Percentiles rank a stretch among this genome's conserved stretches.
These are phyloP conservation scores for Zymoseptoria tritici DNA, from an alignment of 2,329 filamentous ascomycete species.

Conservation along the genomic window DNA sequence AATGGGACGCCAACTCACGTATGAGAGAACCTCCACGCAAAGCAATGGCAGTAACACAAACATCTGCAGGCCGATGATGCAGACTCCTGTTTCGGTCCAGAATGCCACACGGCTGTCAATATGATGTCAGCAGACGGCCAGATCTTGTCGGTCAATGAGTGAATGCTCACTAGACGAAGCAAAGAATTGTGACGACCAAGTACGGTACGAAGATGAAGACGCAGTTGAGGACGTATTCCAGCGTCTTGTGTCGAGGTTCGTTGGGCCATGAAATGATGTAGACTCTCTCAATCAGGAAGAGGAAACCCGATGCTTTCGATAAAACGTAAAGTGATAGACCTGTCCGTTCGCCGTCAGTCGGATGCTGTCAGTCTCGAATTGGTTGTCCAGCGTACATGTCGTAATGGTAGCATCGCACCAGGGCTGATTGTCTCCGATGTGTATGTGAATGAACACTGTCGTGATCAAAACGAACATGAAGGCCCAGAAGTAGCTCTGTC, in stretches of 20 bases:
- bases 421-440: slow-evolving; percentile 1
- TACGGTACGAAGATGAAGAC: slow-evolving; percentile 13
- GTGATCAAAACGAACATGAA: slow-evolving; percentile 17
- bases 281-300: slow-evolving; percentile 17
- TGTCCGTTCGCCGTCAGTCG: neutral
- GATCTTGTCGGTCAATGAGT: neutral
- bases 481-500: slow-evolving; percentile 11
- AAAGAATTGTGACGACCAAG: slow-evolving; percentile 5
- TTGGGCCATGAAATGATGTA: slow-evolving; percentile 19
- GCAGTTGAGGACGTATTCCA: slow-evolving; percentile 14
- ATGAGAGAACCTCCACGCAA: slow-evolving; percentile 14
- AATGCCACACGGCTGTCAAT: slow-evolving; percentile 9
- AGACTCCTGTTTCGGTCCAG: slow-evolving; percentile 9
- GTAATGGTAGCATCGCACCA: slow-evolving; percentile 12
- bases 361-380: neutral
- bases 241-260: slow-evolving; percentile 9
- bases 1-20: slow-evolving; percentile 4
- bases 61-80: slow-evolving; percentile 13
- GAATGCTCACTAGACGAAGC: slow-evolving; percentile 10
- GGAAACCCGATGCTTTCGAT: slow-evolving; percentile 9
- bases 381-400: slow-evolving; percentile 6
- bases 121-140: neutral
- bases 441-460: slow-evolving; percentile 14
- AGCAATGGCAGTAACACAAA: slow-evolving; percentile 13
- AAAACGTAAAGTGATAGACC: slow-evolving; percentile 15